phyloP scores from a whole-genome alignment of 306 rosid species.

The Trifolium fragiferum region DNA sequence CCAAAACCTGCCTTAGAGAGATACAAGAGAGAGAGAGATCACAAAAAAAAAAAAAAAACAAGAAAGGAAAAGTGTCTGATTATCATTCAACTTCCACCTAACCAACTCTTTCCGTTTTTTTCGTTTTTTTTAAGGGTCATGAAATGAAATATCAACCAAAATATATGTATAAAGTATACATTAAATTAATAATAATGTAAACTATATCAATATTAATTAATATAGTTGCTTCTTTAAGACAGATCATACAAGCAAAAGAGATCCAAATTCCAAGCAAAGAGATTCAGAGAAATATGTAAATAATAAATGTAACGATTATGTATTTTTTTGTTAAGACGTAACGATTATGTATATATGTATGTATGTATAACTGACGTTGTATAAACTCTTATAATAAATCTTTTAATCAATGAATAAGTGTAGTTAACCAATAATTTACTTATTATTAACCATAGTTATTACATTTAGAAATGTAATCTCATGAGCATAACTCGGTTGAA shows the following conservation, averaged over 20 bases:
- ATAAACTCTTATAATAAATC: not conserved
- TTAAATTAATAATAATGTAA: not conserved
- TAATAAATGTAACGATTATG: slow-evolving; percentile 1
- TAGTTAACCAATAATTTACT: slow-evolving; percentile 5
- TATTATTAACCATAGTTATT: not conserved
- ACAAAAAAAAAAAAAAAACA: slow-evolving; percentile 14
- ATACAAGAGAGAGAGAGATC: slow-evolving; percentile 22
- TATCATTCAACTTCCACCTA: slow-evolving; percentile 41
- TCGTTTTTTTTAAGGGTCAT: not conserved
- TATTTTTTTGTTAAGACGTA: no score
- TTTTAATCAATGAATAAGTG: not conserved
- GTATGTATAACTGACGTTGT: no score
- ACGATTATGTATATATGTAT: not conserved
- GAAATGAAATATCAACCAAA: slow-evolving; percentile 34
- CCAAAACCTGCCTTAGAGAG: not conserved
- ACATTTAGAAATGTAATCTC: not conserved
- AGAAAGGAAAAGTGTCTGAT: slow-evolving; percentile 5
- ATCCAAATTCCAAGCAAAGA: not conserved
- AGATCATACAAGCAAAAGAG: not conserved
- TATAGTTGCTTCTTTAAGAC: slow-evolving; percentile 19
- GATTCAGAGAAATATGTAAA: not conserved
- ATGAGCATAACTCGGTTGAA: no score
- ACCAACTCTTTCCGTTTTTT: slow-evolving; percentile 47
- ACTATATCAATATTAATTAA: slow-evolving; percentile 13
- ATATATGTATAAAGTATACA: not conserved